Evolutionary conservation across 306 rosid species (phyloP), one percentile per base, ranked within the genome.

Genomic region (Morella rubra): DNA sequence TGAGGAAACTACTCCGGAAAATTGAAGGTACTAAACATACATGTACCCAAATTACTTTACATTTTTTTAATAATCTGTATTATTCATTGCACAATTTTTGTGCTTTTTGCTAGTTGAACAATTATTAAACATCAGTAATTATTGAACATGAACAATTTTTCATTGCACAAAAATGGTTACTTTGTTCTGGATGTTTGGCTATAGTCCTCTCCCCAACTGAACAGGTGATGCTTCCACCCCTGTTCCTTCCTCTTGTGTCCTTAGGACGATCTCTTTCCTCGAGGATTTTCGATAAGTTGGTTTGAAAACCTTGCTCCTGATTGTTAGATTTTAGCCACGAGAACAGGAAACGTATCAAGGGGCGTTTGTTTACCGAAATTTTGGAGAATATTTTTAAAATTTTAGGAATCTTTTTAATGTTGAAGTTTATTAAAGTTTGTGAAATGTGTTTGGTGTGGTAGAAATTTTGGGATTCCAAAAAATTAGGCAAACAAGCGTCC

Each of bases 1-100:
- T 83, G 8, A 80, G 66, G 81, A 86, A 84, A 79, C 68, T 81
- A 46, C 85, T 89, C 45, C n/a, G 44, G 42, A 87, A 85, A 75
- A 67, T 87, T 69, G 85, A 89, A 86, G 92, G 90, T 89, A 32
- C 22, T 27, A 54, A 49, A 44, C 4, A 54, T 0, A 8, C 56
- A 19, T 45, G 19, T 4, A 1, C 20, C 11, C 71, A 41, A 65
- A 40, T 62, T 65, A 41, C 71, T 65, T n/a, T 41, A 8, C 5
- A n/a, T 9, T 3, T 32, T 3, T 1, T 56, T 7, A 3, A 1
- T 5, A 56, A 6, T 20, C 10, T 56, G 37, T 32, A 4, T 56
- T 20, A 32, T 64, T 13, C 1, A 42, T 64, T 3, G 32, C 1
- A 6, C 11, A 14, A 6, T 3, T 5, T 8, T 64, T 64, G 12